Evolutionary conservation across 257 asterid species (phyloP), one percentile per base, ranked within the genome.

Genomic region (Solanum pennellii): DNA sequence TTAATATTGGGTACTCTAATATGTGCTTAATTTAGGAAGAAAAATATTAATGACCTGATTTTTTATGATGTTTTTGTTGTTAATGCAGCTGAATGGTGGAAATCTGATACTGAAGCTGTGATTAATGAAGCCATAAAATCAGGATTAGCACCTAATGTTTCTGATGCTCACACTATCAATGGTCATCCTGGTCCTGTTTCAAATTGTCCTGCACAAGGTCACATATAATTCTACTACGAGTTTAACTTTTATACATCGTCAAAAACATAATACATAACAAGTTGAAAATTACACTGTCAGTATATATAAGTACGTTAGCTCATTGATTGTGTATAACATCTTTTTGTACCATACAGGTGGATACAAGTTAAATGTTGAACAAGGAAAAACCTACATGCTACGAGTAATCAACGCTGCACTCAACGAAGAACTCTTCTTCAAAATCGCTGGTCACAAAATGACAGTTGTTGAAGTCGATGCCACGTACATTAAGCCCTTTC

Each of bases 401-500:
- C 94, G 99, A 6, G 90, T 96, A 10, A 89, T 96, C 95, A 96
- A 95, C 66, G 99, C 99, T 77, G 99, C 98, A 86, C 98, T 96
- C 92, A 96, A 96, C 45, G 99, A 97, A 90, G 99, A 97, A 60
- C 95, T 97, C 66, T 97, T 97, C 90, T 95, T 97, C 93, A 95
- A 93, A 88, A 94, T 97, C 59, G 99, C 99, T 16, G 96, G 98
- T 35, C 99, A 97, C 92, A 83, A 87, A 45, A 12, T 97, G 89
- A 97, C 95, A 11, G 99, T 97, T 0, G 99, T 97, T 3, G 99
- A 97, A 89, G 98, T 97, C 2, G 99, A 97, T 87, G 99, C 99
- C 33, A 85, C 94, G 5, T 97, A 97, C 77, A 96, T 95, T 0
- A 97, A 97, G 65, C 99, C 99, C 45, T 97, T 97, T 91, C 91